Conservation (phyloP, 495 filamentous ascomycete genomes). For the Terfezia claveryi region DNA sequence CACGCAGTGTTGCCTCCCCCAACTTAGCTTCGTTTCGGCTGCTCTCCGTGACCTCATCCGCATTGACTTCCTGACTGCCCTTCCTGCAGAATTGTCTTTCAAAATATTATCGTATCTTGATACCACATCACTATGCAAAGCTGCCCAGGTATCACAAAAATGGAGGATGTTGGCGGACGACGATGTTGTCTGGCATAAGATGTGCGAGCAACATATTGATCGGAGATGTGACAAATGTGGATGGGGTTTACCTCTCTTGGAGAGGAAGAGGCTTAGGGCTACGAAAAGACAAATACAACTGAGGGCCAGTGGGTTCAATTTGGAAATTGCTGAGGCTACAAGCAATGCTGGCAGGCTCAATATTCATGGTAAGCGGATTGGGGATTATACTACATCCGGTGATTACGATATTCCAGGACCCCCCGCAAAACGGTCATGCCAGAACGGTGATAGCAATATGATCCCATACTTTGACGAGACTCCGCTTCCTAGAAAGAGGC, state of each 20-base stretch:
- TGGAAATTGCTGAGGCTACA: conserved; percentile 13
- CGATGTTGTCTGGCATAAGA: conserved; percentile 93
- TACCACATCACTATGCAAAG: conserved; percentile 88
- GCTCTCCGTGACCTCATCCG: conserved; percentile 77
- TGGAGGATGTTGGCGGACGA: conserved; percentile 83
- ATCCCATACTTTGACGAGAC: conserved; percentile 16
- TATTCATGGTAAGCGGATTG: conserved; percentile 22
- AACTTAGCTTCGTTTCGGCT: conserved; percentile 74
- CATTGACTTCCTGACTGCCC: conserved; percentile 77
- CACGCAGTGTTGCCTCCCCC: conserved; percentile 88
- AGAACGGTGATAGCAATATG: conserved; percentile 1
- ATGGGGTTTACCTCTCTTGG: conserved; percentile 77
- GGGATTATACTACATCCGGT: conserved; percentile 1
- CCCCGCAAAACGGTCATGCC: conserved; percentile 14
- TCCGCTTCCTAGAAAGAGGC: conserved; percentile 26
- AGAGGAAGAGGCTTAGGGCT: conserved; percentile 67
- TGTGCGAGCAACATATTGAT: conserved; percentile 98
- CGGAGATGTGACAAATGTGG: conserved; percentile 93
- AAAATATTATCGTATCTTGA: conserved; percentile 86
- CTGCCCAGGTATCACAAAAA: conserved; percentile 73
- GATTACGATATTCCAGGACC: conserved; percentile 6
- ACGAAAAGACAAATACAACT: conserved; percentile 70
- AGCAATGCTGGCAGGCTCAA: conserved; percentile 14
- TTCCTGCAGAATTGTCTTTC: conserved; percentile 78
- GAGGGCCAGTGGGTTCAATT: conserved; percentile 32